A percentile compares a stretch with the other conserved stretches of the same genome.
These are phyloP conservation scores for Debaryomycetaceae sp. DNA, from an alignment of 1,139 yeast species.

Conservation along the genomic window DNA sequence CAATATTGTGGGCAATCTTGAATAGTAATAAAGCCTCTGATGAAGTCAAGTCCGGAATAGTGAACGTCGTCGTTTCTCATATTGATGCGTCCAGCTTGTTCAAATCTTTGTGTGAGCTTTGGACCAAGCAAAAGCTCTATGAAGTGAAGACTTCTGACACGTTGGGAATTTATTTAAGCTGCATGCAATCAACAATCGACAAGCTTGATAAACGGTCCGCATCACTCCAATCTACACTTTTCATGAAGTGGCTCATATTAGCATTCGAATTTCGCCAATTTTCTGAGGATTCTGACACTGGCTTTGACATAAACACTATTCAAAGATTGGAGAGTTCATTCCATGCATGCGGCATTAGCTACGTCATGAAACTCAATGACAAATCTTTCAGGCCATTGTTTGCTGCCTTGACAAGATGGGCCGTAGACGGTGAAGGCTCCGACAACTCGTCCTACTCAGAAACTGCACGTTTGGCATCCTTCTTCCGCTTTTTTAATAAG, in stretches of 20 bases:
- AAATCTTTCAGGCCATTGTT: conserved; percentile 90
- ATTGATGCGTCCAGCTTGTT: conserved; percentile 65
- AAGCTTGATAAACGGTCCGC: conserved; percentile 72
- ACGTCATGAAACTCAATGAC: conserved; percentile 89
- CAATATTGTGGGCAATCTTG: conserved; percentile 57
- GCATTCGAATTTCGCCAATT: conserved; percentile 67
- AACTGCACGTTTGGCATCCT: conserved; percentile 59
- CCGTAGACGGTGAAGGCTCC: conserved; percentile 76
- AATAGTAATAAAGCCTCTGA: conserved; percentile 55
- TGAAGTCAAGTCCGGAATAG: conserved; percentile 60
- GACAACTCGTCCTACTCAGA: conserved; percentile 41
- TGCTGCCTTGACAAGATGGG: conserved; percentile 89
- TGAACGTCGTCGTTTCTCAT: conserved; percentile 62
- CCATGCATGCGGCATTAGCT: conserved; percentile 68
- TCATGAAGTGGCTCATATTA: conserved; percentile 66
- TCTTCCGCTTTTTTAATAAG: conserved; percentile 83
- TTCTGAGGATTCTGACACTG: conserved; percentile 27
- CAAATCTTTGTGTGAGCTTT: conserved; percentile 56
- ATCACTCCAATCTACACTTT: conserved; percentile 61
- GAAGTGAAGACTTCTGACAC: conserved; percentile 47
- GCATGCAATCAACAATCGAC: conserved; percentile 64
- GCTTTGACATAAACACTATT: conserved; percentile 68
- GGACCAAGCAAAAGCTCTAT: conserved; percentile 44
- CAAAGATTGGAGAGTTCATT: conserved; percentile 78
- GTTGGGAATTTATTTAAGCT: conserved; percentile 66